Base-by-base conservation (phyloP, 2,329 filamentous ascomycete species). In the Bipolaris bicolor region DNA sequence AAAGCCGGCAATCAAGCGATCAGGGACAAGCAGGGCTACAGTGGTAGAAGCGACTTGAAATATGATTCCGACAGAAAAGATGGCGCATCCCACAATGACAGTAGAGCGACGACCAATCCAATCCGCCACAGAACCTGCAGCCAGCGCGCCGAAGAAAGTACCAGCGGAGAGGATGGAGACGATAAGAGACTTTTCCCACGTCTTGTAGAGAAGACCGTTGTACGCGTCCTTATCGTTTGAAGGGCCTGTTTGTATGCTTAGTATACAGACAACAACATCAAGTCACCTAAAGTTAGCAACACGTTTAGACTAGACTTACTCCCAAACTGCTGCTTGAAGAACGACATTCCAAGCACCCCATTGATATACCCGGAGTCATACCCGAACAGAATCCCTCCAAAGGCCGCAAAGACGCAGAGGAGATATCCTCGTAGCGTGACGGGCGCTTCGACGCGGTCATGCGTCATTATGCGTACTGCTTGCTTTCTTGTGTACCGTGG, bases 101-200 rank as follows among this genome's bases (percentile, higher is more conserved):
- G 89, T 90, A 53, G 84, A 79, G 51, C 90, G 88, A 67, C 90
- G 88, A 49, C 91, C 90, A 57, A 90, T 77, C 57, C 80, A 80
- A 73, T 96, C 92, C 41, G 87, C 91, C 2, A 72, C 53, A 18
- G 7, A 20, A 3, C 90, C 90, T 26, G 90, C 86, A n/a, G 88
- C 74, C 26, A 95, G 81, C 20, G 91, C 84, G 47, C 91, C 92
- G 52, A 91, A 79, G 66, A 91, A 88, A n/a, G 91, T 95, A 34
- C 92, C 91, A 22, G 88, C 89, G 57, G 90, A 95, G 43, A 96
- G 83, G 61, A 96, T 94, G 11, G 91, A 89, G 44, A 94, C 90
- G 52, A 93, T 89, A 61, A 90, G 81, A 24, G 90, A 89, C 41
- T 87, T 86, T 74, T 94, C 82, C 63, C 65, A 67, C 9, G 75